These are phyloP conservation scores for Cystofilobasidium ferigula DNA, from an alignment of 768 basidiomycete genomes.

Conservation along the genomic window DNA sequence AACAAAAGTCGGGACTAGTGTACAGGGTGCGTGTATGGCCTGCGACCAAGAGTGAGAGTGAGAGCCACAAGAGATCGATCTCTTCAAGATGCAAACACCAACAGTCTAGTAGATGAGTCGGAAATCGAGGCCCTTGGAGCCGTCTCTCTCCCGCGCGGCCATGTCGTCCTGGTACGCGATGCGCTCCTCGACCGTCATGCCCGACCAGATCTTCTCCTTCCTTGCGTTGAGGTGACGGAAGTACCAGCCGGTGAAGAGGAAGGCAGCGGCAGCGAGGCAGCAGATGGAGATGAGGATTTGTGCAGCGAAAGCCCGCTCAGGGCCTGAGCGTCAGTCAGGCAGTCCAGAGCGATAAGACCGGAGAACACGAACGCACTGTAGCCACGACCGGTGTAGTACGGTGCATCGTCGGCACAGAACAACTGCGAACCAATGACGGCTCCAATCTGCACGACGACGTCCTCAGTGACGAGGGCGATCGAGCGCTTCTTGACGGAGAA, in stretches of 20 bases:
- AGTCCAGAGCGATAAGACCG: background rate
- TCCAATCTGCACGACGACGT: background rate
- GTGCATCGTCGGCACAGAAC: slow-evolving; percentile 46
- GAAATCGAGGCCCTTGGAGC: slow-evolving; percentile 15
- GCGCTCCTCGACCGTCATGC: background rate
- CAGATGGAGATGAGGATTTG: background rate
- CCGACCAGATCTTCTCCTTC: background rate
- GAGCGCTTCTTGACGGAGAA: slow-evolving; percentile 27
- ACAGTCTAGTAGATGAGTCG: slow-evolving; percentile 19
- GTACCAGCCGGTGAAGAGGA: slow-evolving; percentile 1
- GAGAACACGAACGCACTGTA: background rate
- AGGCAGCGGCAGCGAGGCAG: background rate
- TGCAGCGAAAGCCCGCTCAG: background rate
- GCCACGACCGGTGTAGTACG: too few relatives aligned
- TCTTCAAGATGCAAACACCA: too few relatives aligned
- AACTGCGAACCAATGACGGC: slow-evolving; percentile 33
- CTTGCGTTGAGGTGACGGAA: slow-evolving; percentile 8
- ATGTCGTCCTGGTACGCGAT: background rate
- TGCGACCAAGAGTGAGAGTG: too few relatives aligned
- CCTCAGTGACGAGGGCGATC: slow-evolving; percentile 14
- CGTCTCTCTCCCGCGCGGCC: background rate
- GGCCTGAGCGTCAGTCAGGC: background rate
- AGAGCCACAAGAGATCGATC: too few relatives aligned
- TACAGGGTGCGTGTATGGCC: too few relatives aligned
- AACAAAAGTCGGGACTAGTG: too few relatives aligned